Conservation (phyloP, 192 early-diverging fungal species). For the Backusella luteola region DNA sequence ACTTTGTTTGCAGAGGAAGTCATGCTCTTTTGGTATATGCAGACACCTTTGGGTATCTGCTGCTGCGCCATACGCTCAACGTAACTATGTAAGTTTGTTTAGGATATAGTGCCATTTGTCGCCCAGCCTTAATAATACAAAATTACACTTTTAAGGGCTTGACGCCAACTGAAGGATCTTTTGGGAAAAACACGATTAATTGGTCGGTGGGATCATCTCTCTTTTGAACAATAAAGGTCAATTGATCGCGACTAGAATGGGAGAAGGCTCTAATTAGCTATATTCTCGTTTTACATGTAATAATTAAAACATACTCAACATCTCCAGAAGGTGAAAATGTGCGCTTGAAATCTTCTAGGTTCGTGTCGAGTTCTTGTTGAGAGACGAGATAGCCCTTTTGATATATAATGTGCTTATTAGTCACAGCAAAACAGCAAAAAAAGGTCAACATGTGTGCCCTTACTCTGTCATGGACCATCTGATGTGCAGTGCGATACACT, state of each 20-base stretch:
- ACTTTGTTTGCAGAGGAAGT: slow-evolving; percentile 85
- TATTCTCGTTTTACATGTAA: background rate
- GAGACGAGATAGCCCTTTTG: slow-evolving; percentile 81
- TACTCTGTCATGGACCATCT: slow-evolving; percentile 88
- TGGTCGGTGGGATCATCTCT: slow-evolving; percentile 79
- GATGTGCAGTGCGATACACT: slow-evolving; percentile 84
- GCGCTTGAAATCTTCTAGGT: slow-evolving; percentile 75
- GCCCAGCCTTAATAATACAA: background rate
- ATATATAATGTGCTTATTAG: background rate
- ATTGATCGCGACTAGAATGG: slow-evolving; percentile 58
- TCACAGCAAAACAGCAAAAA: background rate
- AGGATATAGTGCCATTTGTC: slow-evolving; percentile 6
- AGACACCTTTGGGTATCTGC: slow-evolving; percentile 77
- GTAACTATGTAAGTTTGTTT: slow-evolving; percentile 35
- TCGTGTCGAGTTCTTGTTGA: slow-evolving; percentile 75
- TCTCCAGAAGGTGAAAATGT: slow-evolving; percentile 67
- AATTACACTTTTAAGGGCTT: slow-evolving; percentile 84
- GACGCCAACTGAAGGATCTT: slow-evolving; percentile 85
- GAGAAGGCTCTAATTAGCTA: background rate
- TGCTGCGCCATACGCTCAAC: slow-evolving; percentile 83
- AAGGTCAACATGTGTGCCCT: slow-evolving; percentile 8
- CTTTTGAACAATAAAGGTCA: slow-evolving; percentile 86
- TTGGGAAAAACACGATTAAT: slow-evolving; percentile 91
- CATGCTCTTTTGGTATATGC: slow-evolving; percentile 83
- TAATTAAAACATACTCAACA: slow-evolving; percentile 63